A percentile compares a stretch with the other conserved stretches of the same genome.
Conservation (phyloP, 202 grass and related monocot species). For the Musa balbisiana region DNA sequence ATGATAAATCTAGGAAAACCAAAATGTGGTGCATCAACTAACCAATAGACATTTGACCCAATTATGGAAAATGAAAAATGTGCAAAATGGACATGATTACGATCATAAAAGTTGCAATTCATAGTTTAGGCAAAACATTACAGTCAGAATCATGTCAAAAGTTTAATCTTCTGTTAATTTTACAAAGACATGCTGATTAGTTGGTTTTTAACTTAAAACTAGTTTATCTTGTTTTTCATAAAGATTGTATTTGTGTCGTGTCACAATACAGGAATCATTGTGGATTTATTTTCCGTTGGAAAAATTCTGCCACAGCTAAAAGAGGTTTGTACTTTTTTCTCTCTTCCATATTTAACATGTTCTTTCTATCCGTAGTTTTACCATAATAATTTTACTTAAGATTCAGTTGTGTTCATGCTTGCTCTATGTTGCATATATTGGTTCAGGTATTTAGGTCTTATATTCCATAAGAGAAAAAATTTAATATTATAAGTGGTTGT, state of each 20-base stretch:
- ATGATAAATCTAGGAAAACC: too few relatives aligned
- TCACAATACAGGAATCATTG: conserved; percentile 58
- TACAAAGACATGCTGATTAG: not conserved
- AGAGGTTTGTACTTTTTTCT: conserved; percentile 40
- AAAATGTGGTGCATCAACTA: too few relatives aligned
- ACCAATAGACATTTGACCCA: too few relatives aligned
- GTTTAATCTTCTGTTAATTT: not conserved
- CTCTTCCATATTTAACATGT: not conserved
- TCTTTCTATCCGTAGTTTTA: not conserved
- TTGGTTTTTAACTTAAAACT: not conserved
- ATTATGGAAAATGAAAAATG: too few relatives aligned
- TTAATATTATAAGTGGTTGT: too few relatives aligned
- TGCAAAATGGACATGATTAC: too few relatives aligned
- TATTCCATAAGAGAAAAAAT: too few relatives aligned
- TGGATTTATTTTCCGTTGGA: conserved; percentile 87
- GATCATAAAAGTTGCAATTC: not conserved
- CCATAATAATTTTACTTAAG: not conserved
- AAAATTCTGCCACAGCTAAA: conserved; percentile 68
- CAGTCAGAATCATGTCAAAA: not conserved
- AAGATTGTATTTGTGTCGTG: not conserved
- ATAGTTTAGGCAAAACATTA: not conserved
- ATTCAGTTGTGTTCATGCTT: not conserved
- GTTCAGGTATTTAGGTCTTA: too few relatives aligned
- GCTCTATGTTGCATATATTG: too few relatives aligned
- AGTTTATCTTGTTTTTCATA: not conserved